phyloP scores from a whole-genome alignment of 139 green algal genomes.

The Picochlorum sp. region DNA sequence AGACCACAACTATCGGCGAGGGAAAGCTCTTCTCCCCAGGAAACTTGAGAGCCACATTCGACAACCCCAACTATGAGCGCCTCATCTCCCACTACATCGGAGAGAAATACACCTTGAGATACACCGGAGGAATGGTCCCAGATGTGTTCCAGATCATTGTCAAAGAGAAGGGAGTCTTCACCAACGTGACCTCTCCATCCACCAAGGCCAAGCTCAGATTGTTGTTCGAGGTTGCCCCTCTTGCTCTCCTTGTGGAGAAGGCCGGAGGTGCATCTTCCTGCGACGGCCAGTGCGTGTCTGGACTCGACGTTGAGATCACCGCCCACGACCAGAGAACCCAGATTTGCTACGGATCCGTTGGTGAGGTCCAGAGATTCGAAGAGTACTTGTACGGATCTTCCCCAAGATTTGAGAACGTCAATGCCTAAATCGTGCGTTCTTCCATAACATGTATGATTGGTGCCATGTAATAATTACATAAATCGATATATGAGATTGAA shows the following conservation, averaged over 20 bases:
- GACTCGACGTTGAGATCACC: slow-evolving; percentile 70
- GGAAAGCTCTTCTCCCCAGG: slow-evolving; percentile 94
- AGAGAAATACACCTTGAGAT: slow-evolving; percentile 95
- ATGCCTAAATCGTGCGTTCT: not conserved
- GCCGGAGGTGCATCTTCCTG: slow-evolving; percentile 68
- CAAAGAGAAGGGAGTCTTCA: slow-evolving; percentile 94
- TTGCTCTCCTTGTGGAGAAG: slow-evolving; percentile 60
- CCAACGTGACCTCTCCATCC: slow-evolving; percentile 84
- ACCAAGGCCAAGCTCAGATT: slow-evolving; percentile 95
- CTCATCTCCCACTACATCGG: slow-evolving; percentile 84
- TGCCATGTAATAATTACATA: slow-evolving; percentile 10
- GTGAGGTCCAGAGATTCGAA: slow-evolving; percentile 80
- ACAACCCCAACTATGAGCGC: slow-evolving; percentile 89
- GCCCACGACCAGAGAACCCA: slow-evolving; percentile 79
- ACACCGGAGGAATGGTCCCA: slow-evolving; percentile 93
- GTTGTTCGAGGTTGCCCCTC: slow-evolving; percentile 76
- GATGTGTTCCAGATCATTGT: slow-evolving; percentile 97
- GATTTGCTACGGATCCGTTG: slow-evolving; percentile 81
- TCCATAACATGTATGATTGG: slow-evolving; percentile 1
- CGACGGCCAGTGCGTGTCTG: slow-evolving; percentile 67
- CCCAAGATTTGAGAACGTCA: slow-evolving; percentile 40
- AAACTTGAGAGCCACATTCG: slow-evolving; percentile 89
- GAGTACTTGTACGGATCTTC: slow-evolving; percentile 77
- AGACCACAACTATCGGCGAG: slow-evolving; percentile 84
- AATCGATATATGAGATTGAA: slow-evolving; percentile 1